A percentile compares a stretch with the other conserved stretches of the same genome.
Conservation (phyloP, 257 asterid genomes). For the Capsicum pubescens region DNA sequence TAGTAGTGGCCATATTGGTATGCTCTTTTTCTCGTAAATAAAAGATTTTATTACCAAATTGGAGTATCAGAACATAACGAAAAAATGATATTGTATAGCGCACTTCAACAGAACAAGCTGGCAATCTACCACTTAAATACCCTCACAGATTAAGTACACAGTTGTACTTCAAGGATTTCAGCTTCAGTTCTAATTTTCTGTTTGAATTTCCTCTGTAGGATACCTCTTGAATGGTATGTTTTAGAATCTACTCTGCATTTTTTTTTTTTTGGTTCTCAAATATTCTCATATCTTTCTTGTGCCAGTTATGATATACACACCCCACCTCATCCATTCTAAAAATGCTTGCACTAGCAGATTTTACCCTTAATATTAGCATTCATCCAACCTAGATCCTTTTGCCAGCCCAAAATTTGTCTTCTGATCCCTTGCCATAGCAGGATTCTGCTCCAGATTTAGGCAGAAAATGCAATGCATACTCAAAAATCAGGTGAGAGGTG, state of each 20-base stretch:
- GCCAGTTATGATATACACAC: background rate
- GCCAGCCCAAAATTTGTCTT: background rate
- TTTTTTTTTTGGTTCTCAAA: background rate
- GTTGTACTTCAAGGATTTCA: background rate
- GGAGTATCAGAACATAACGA: background rate
- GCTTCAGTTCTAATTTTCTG: background rate
- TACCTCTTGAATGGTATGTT: background rate
- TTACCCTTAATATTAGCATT: background rate
- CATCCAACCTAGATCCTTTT: background rate
- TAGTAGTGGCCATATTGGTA: conserved; percentile 12
- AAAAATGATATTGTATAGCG: background rate
- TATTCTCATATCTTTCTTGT: background rate
- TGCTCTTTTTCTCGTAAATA: background rate
- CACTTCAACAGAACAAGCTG: conserved; percentile 12
- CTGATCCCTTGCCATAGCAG: background rate
- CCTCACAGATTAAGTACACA: background rate
- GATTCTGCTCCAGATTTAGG: background rate
- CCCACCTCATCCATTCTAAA: conserved; percentile 2
- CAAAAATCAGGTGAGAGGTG: background rate
- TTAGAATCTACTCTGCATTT: background rate
- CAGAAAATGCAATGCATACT: too few species aligned
- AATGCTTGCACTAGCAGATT: background rate
- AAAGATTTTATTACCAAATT: background rate
- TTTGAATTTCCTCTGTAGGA: conserved; percentile 2
- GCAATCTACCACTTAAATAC: background rate